These are phyloP conservation scores for Viola pubescens DNA, from an alignment of 441 rosid species.

Conservation along the genomic window DNA sequence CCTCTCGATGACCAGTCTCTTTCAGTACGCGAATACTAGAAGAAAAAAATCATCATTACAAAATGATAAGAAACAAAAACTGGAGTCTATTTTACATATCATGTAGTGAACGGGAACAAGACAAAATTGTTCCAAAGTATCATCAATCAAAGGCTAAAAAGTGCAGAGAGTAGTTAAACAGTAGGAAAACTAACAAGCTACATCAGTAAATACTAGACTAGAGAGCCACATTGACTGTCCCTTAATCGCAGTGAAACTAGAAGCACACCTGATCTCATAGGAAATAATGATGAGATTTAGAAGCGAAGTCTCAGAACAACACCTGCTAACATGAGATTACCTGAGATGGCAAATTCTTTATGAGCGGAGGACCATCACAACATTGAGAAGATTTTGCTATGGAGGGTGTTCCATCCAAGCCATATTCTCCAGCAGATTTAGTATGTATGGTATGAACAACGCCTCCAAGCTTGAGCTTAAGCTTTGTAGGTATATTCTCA, in stretches of 20 bases:
- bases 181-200: neutral
- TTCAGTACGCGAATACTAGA: neutral
- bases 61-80: neutral
- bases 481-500: conserved; percentile 48
- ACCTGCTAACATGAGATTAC: neutral
- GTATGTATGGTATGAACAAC: conserved; percentile 55
- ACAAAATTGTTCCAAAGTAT: neutral
- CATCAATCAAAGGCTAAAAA: neutral
- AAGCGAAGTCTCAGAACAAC: neutral
- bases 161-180: neutral
- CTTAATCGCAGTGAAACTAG: too few species aligned
- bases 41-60: neutral
- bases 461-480: conserved; percentile 81
- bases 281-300: neutral
- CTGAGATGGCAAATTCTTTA: conserved; percentile 23
- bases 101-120: neutral
- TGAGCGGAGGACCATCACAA: conserved; percentile 23
- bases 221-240: too few species aligned
- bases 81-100: neutral
- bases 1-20: conserved; percentile 29
- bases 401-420: conserved; percentile 10
- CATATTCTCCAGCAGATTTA: conserved; percentile 25
- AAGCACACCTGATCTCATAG: too few species aligned
- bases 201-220: too few species aligned
- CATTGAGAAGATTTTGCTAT: conserved; percentile 15